A percentile compares a stretch with the other conserved stretches of the same genome.
These are phyloP conservation scores for Rhodotorula sp. DNA, from an alignment of 1,284 basidiomycete genomes.

Conservation along the genomic window DNA sequence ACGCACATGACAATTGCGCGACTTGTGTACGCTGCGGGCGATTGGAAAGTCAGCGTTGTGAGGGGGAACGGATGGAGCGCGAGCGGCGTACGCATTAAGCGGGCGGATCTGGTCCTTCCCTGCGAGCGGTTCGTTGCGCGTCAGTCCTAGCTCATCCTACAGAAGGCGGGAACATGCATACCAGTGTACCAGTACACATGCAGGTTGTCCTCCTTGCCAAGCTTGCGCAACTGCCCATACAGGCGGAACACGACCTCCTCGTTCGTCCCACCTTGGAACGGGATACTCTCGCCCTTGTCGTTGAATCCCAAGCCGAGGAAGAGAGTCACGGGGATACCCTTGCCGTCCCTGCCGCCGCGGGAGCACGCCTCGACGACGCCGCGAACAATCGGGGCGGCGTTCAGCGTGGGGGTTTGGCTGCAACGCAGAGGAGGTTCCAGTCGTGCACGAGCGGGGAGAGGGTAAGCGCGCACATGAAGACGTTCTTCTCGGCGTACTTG, in stretches of 20 bases:
- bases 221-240: conserved; percentile 60
- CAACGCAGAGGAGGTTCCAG: not conserved
- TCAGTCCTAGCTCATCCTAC: not conserved
- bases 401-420: conserved; percentile 72
- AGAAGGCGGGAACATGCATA: not conserved
- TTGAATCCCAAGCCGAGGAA: conserved; percentile 70
- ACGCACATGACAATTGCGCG: conserved; percentile 68
- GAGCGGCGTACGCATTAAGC: conserved; percentile 59
- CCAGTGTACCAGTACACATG: conserved; percentile 65
- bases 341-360: conserved; percentile 47
- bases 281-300: conserved; percentile 69
- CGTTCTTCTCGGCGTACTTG: conserved; percentile 64
- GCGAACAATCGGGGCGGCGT: conserved; percentile 67
- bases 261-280: conserved; percentile 78
- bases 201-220: conserved; percentile 60
- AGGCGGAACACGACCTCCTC: conserved; percentile 70
- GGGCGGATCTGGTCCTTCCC: conserved; percentile 65
- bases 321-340: conserved; percentile 65
- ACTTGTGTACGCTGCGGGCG: conserved; percentile 58
- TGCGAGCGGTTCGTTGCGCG: conserved; percentile 9
- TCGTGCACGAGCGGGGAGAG: too few species aligned
- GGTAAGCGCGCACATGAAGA: conserved; percentile 63
- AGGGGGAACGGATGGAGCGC: too few species aligned
- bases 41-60: not conserved
- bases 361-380: conserved; percentile 67